Conservation (phyloP, 2,329 filamentous ascomycete species). For the Aspergillus flavus region DNA sequence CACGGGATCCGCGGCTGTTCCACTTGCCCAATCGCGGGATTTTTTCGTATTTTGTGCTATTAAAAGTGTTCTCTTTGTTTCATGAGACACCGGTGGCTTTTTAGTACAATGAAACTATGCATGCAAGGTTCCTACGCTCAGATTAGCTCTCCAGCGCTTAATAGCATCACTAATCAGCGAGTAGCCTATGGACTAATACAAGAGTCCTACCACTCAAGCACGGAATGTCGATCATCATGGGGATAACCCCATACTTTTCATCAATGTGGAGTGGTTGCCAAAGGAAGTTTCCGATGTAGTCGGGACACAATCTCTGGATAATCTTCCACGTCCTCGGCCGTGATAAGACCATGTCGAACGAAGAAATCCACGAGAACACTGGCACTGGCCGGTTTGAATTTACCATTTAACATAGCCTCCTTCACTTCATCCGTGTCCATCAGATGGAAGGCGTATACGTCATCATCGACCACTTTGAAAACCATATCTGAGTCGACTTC, state of each 20-base stretch:
- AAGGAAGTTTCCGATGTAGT: conserved; percentile 14
- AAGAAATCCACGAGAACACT: conserved; percentile 14
- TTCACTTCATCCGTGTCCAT: conserved; percentile 9
- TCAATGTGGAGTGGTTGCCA: neutral
- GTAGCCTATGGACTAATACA: neutral
- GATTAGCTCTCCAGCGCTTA: no score
- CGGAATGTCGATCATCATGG: neutral
- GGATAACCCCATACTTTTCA: no score
- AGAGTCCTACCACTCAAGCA: neutral
- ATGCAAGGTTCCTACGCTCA: neutral
- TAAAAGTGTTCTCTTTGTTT: neutral
- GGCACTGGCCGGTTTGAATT: conserved; percentile 11
- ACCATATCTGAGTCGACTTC: conserved; percentile 6
- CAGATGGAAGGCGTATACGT: conserved; percentile 9
- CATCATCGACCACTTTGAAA: conserved; percentile 9
- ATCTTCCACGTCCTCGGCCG: conserved; percentile 7
- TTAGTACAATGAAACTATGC: neutral
- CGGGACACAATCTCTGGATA: conserved; percentile 13
- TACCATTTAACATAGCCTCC: conserved; percentile 2
- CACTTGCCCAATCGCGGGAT: neutral
- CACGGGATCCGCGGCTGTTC: neutral
- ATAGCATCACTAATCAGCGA: neutral
- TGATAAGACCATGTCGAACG: conserved; percentile 13
- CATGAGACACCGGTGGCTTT: neutral
- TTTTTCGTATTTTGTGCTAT: neutral